Conservation (phyloP, 108 stramenopile species). For the Skeletonema menzelii region DNA sequence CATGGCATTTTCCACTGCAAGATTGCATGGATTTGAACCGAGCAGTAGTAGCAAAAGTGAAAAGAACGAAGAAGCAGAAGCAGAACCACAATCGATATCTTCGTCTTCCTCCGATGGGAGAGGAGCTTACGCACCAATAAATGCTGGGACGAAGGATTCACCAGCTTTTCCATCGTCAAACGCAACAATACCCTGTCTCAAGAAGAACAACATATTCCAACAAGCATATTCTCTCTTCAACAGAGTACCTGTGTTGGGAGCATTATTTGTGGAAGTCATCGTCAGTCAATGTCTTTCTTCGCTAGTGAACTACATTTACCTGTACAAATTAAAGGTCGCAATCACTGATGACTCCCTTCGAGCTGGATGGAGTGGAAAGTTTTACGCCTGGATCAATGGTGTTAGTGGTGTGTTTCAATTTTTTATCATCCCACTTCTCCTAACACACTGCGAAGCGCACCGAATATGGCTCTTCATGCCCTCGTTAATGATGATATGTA, state of each 20-base stretch:
- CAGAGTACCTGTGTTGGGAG: slow-evolving; percentile 56
- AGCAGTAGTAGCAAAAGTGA: slow-evolving; percentile 24
- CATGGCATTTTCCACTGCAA: slow-evolving; percentile 37
- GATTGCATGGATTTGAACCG: slow-evolving; percentile 62
- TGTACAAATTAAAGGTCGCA: slow-evolving; percentile 50
- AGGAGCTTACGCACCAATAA: slow-evolving; percentile 8
- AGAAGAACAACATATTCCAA: slow-evolving; percentile 35
- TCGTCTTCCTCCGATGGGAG: slow-evolving; percentile 1
- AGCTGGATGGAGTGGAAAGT: slow-evolving; percentile 61
- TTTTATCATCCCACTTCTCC: slow-evolving; percentile 48
- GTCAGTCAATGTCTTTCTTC: slow-evolving; percentile 56
- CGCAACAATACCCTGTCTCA: slow-evolving; percentile 7
- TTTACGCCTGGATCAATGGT: slow-evolving; percentile 58
- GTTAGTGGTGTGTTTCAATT: slow-evolving; percentile 61
- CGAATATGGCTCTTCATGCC: slow-evolving; percentile 59
- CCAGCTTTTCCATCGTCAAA: not conserved
- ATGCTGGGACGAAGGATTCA: not conserved
- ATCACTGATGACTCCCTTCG: slow-evolving; percentile 52
- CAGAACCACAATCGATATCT: not conserved
- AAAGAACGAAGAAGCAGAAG: slow-evolving; percentile 4
- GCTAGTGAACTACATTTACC: slow-evolving; percentile 53
- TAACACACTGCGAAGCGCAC: slow-evolving; percentile 31
- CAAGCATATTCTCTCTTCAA: slow-evolving; percentile 44
- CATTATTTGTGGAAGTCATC: slow-evolving; percentile 56
- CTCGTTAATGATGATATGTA: slow-evolving; percentile 42